These are phyloP conservation scores for Amaranthus hypochondriacus DNA, from an alignment of 148 eudicot genomes.

Conservation along the genomic window DNA sequence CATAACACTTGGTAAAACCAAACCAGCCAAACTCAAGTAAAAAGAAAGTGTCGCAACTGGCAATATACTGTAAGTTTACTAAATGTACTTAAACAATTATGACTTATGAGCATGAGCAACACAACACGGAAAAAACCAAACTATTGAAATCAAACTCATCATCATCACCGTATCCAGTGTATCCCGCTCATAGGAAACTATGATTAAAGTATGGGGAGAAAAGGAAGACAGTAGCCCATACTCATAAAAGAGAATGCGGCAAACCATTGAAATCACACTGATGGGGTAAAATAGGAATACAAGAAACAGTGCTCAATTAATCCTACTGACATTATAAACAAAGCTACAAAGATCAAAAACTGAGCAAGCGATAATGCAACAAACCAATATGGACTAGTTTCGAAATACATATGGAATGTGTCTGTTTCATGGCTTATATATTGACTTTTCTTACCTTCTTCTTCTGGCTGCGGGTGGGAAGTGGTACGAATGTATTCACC, in stretches of 20 bases:
- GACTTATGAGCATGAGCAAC: too few species aligned
- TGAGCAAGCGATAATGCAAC: neutral
- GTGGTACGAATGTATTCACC: slow-evolving; percentile 80
- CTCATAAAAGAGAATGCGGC: too few species aligned
- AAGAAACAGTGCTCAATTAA: neutral
- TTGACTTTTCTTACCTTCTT: slow-evolving; percentile 51
- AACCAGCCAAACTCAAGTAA: neutral
- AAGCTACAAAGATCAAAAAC: too few species aligned
- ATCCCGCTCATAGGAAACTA: too few species aligned
- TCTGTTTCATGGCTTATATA: neutral
- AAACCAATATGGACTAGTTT: neutral
- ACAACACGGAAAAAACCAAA: too few species aligned
- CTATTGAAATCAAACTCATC: too few species aligned
- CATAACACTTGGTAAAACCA: neutral
- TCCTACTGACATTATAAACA: neutral
- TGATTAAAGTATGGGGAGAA: too few species aligned
- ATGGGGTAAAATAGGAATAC: neutral
- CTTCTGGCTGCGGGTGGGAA: slow-evolving; percentile 85
- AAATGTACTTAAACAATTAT: too few species aligned
- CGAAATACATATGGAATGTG: neutral
- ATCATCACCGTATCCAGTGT: too few species aligned
- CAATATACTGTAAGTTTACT: too few species aligned
- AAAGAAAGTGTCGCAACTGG: neutral
- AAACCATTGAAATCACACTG: too few species aligned
- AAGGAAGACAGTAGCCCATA: too few species aligned